These are phyloP conservation scores for Ceratobasidium sp. DNA, from an alignment of 1,284 basidiomycete species.

Conservation along the genomic window DNA sequence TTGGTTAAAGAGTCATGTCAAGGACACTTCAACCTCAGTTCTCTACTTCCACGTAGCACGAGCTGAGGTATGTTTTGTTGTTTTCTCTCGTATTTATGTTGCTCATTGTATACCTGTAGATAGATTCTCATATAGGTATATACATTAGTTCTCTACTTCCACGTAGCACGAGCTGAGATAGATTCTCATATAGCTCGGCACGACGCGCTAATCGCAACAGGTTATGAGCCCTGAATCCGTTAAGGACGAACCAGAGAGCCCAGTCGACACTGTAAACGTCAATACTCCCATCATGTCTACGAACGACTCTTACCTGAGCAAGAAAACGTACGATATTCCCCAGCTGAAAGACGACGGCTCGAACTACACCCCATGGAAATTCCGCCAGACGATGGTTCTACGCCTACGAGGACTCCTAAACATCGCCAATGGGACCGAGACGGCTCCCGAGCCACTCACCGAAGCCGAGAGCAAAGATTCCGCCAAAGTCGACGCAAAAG, in stretches of 20 bases:
- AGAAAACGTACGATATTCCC: slow-evolving; percentile 40
- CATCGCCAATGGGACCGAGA: too few relatives aligned
- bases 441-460: neutral
- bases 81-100: too few relatives aligned
- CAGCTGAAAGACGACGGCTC: slow-evolving; percentile 48
- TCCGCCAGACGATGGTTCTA: slow-evolving; percentile 43
- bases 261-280: neutral
- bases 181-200: too few relatives aligned
- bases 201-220: too few relatives aligned
- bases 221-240: neutral
- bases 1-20: too few relatives aligned
- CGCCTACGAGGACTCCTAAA: slow-evolving; percentile 44
- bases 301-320: neutral
- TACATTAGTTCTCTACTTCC: too few relatives aligned
- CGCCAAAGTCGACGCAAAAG: slow-evolving; percentile 38
- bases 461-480: neutral
- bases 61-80: too few relatives aligned
- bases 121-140: too few relatives aligned
- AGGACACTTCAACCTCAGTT: too few relatives aligned
- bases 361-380: slow-evolving; percentile 51
- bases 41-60: too few relatives aligned
- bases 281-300: neutral
- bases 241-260: neutral
- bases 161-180: too few relatives aligned
- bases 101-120: too few relatives aligned